Base-by-base conservation (phyloP, 192 early-diverging fungal genomes). In the Coemansia sp. region DNA sequence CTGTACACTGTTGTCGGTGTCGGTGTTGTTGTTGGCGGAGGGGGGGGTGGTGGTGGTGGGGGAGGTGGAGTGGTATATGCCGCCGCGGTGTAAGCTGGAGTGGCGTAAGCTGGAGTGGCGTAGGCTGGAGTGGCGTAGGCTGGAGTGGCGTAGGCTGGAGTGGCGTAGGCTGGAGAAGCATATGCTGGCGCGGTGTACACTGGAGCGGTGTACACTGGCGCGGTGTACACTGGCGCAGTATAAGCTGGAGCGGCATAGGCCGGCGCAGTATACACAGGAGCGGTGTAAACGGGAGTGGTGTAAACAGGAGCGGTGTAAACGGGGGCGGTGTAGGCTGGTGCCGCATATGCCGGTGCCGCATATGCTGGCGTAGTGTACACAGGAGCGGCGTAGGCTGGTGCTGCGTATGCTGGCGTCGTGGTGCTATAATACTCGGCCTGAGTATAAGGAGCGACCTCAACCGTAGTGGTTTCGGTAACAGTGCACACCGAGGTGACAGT, bases 401-500 rank as follows among this genome's bases (percentile, higher is more conserved):
- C 25, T 6, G 58, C 64, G 22, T 46, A 42, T 1, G 46, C 51
- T 15, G 65, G 65, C 29, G 40, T 15, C 31, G 40, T 7, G 1
- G 57, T 24, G 14, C 14, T 24, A 24, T 60, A 67, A 53, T 41
- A 37, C 35, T 8, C 32, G 62, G 47, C 17, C 25, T 25, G 22
- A 11, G 47, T 29, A 29, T 51, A 51, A 14, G 47, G 27, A 31
- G 49, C 62, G 53, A 74, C 66, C 19, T 67, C 66, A 38, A 60
- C 12, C 1, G 71, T 65, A 36, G 67, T 58, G 2, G 60, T 67
- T 5, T 49, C 59, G 11, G 76, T 73, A 29, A 70, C 43, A 6
- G 76, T 73, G 37, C 27, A 43, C 29, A 66, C 59, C 35, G 62
- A 73, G 9, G 76, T 78, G n/a, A 78, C 62, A 1, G 76, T 77